A percentile compares a stretch with the other conserved stretches of the same genome.
Evolutionary conservation across 441 rosid species (phyloP).

Genomic region (Syzygium syzygioides): DNA sequence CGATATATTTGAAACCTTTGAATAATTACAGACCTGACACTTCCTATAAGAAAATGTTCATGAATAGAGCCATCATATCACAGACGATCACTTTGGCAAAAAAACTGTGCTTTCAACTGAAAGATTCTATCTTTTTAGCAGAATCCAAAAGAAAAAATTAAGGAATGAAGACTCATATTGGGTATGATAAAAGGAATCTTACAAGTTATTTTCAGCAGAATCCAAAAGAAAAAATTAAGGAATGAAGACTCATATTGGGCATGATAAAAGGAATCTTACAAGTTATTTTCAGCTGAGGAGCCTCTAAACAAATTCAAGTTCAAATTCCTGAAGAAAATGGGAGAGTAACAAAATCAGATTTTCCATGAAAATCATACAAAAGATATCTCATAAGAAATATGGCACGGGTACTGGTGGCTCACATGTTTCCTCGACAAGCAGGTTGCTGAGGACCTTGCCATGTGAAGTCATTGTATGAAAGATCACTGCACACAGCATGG

Average conservation of each 20-base stretch:
- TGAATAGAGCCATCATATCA: not conserved
- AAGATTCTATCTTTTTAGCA: not conserved
- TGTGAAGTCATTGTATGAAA: slow-evolving; percentile 77
- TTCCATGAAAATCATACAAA: not conserved
- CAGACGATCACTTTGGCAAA: not conserved
- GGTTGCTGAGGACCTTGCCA: slow-evolving; percentile 51
- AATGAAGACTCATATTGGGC: not conserved
- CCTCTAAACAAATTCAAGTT: slow-evolving; percentile 68
- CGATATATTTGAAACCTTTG: not conserved
- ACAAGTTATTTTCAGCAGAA: slow-evolving; percentile 32
- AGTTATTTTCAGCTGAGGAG: slow-evolving; percentile 33
- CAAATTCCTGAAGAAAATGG: slow-evolving; percentile 47
- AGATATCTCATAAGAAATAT: not conserved
- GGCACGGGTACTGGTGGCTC: slow-evolving; percentile 6
- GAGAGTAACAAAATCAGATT: not conserved
- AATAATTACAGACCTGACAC: not conserved
- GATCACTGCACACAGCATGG: slow-evolving; percentile 50
- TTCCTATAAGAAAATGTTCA: not conserved
- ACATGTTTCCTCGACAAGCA: slow-evolving; percentile 62
- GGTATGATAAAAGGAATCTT: slow-evolving; percentile 14
- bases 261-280: slow-evolving; percentile 31
- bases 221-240: not conserved
- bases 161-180: not conserved
- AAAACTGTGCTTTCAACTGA: not conserved
- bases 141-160: not conserved